A percentile compares a stretch with the other conserved stretches of the same genome.
Evolutionary conservation across 768 basidiomycete species (phyloP).

Genomic region (Holtermanniella nyarrowii): DNA sequence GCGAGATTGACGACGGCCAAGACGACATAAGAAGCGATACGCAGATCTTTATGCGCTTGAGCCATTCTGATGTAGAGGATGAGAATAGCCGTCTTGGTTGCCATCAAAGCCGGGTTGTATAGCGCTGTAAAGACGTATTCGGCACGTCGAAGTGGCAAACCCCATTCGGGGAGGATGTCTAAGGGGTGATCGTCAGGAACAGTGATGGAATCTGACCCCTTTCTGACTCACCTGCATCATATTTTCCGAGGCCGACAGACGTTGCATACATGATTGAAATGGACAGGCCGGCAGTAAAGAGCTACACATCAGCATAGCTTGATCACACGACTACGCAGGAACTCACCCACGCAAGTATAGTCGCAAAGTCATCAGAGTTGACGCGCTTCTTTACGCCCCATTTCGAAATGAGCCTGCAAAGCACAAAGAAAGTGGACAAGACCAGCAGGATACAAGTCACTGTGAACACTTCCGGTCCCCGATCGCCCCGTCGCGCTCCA

Average conservation of each 20-base stretch:
- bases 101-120: constrained; percentile 37
- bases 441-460: constrained; percentile 26
- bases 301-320: neutral
- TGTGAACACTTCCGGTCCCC: constrained; percentile 26
- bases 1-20: constrained; percentile 28
- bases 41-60: constrained; percentile 24
- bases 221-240: constrained; percentile 20
- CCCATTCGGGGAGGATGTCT: constrained; percentile 4
- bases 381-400: constrained; percentile 17
- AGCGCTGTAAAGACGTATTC: constrained; percentile 33
- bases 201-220: neutral
- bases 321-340: neutral
- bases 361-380: constrained; percentile 25
- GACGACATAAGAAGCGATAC: constrained; percentile 23
- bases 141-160: constrained; percentile 6
- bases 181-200: too few relatives aligned
- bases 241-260: constrained; percentile 20
- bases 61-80: constrained; percentile 35
- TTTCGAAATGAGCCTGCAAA: constrained; percentile 28
- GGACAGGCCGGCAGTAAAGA: constrained; percentile 16
- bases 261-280: constrained; percentile 22
- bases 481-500: constrained; percentile 1
- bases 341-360: constrained; percentile 34
- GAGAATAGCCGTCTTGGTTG: constrained; percentile 35
- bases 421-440: constrained; percentile 27